Evolutionary conservation across 768 basidiomycete genomes (phyloP).

Genomic region (Termitomyces sp.): DNA sequence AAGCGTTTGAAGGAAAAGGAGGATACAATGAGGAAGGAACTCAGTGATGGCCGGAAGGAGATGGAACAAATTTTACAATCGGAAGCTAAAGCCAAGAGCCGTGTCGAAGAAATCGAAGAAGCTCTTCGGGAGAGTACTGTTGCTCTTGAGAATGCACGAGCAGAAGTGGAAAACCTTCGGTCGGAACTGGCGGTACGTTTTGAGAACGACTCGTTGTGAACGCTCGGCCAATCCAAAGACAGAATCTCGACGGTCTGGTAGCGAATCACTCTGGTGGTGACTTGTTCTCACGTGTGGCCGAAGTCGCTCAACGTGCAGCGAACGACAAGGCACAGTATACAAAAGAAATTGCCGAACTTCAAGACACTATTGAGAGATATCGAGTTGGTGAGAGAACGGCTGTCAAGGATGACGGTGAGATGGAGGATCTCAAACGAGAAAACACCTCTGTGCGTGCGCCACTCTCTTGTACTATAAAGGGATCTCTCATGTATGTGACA

Average conservation of each 20-base stretch:
- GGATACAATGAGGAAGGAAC: conserved; percentile 63
- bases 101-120: conserved; percentile 84
- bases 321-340: conserved; percentile 46
- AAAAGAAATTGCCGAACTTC: conserved; percentile 52
- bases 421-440: conserved; percentile 10
- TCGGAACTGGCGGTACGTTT: conserved; percentile 66
- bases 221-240: background rate
- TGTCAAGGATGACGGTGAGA: conserved; percentile 5
- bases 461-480: background rate
- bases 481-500: conserved; percentile 8
- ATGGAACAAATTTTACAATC: conserved; percentile 57
- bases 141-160: conserved; percentile 84
- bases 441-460: conserved; percentile 17
- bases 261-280: conserved; percentile 34
- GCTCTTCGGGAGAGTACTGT: conserved; percentile 83
- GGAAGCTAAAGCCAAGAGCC: conserved; percentile 53
- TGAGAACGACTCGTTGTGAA: background rate
- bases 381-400: conserved; percentile 18
- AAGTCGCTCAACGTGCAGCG: conserved; percentile 40
- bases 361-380: conserved; percentile 38
- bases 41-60: conserved; percentile 58
- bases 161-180: conserved; percentile 79
- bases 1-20: conserved; percentile 70
- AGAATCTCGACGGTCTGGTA: conserved; percentile 66
- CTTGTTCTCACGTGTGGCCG: conserved; percentile 39